Evolutionary conservation across 352 stramenopile species (phyloP), one percentile per base, ranked within the genome.

Genomic region (Pythium periplocum): DNA sequence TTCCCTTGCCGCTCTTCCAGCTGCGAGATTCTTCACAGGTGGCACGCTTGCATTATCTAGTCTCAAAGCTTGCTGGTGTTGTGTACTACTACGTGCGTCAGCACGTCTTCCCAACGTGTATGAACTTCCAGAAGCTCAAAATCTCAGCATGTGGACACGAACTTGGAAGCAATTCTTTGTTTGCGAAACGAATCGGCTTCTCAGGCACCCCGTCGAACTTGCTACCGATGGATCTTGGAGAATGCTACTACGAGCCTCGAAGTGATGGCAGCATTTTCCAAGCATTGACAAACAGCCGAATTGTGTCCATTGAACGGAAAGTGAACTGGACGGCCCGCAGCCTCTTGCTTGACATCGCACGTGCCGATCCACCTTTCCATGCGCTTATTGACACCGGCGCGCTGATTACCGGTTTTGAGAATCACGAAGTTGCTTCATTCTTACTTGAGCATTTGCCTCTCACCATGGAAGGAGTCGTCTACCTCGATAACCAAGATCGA

Each of bases 61-160:
- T 99, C 12, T 71, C 87, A n/a, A 91, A 93, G 45, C 83, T 98
- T 43, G 81, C 97, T 9, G 78, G 96, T 45, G 89, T 98, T 1
- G 91, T 99, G 6, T 93, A 99, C 57, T 99, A 99, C 72, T 99
- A 99, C 61, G 75, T 99, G 5, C 87, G 98, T 45, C 91, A 89
- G 50, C 96, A 99, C 57, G 95, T 99, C 11, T 99, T 99, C 66
- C 98, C 98, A n/a, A 87, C 98, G 45, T 98, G 96, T 32, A 98
- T 99, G 85, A 98, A 99, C 51, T 97, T 99, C 59, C 96, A 99
- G 69, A 96, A 96, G 56, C 86, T 99, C 41, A 99, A 99, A 68
- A 96, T 99, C 44, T 98, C 93, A 38, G 96, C 98, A 12, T 99
- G 96, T 64, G 98, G 98, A 2, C 97, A 99, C 78, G 98, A 99